These are phyloP conservation scores for Phaeoacremonium minimum DNA, from an alignment of 2,329 filamentous ascomycete genomes.

Conservation along the genomic window DNA sequence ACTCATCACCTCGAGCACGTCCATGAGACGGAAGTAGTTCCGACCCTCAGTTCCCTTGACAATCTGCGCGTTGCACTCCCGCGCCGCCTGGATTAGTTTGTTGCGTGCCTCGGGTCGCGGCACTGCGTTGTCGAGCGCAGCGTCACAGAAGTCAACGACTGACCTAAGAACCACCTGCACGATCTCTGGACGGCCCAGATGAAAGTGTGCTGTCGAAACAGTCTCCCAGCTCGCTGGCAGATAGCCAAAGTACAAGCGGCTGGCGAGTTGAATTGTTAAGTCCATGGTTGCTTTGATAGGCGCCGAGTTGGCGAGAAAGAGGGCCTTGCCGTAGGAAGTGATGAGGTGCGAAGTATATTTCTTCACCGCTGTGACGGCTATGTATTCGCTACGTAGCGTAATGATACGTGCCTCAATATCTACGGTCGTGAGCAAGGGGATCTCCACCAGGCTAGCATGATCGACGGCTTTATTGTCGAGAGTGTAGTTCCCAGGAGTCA, in stretches of 20 bases:
- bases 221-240: constrained; percentile 14
- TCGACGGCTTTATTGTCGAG: background rate
- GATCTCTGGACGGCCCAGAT: constrained; percentile 14
- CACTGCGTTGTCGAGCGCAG: constrained; percentile 1
- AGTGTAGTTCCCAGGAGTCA: background rate
- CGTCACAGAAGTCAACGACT: constrained; percentile 11
- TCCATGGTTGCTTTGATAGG: constrained; percentile 12
- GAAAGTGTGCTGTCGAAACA: constrained; percentile 14
- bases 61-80: constrained; percentile 4
- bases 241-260: constrained; percentile 13
- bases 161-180: constrained; percentile 11
- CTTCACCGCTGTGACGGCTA: constrained; percentile 2
- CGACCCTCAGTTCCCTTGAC: constrained; percentile 3
- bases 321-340: constrained; percentile 6
- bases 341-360: constrained; percentile 8
- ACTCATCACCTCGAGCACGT: constrained; percentile 6
- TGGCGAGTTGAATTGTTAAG: constrained; percentile 14
- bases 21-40: constrained; percentile 6
- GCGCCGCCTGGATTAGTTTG: constrained; percentile 2
- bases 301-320: constrained; percentile 3
- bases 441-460: background rate
- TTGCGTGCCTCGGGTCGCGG: too few relatives aligned
- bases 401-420: constrained; percentile 11
- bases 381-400: constrained; percentile 6
- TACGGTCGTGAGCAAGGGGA: constrained; percentile 3